These are phyloP conservation scores for Pascua guehoae DNA, from an alignment of 1,284 basidiomycete genomes.

Conservation along the genomic window DNA sequence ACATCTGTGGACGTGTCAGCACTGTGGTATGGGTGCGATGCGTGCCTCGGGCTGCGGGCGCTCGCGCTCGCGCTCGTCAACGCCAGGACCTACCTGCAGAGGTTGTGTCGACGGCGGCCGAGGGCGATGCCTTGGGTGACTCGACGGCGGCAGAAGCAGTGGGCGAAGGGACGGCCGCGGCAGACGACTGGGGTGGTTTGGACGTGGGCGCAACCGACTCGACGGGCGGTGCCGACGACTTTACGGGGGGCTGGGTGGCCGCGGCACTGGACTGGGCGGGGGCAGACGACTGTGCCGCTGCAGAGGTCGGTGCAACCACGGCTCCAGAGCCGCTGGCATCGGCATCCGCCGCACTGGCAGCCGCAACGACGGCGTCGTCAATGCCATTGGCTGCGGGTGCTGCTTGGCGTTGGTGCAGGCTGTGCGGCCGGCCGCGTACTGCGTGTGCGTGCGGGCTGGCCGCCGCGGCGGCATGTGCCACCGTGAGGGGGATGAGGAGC, in stretches of 20 bases:
- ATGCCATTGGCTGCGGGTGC: neutral
- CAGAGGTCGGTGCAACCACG: neutral
- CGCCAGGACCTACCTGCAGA: neutral
- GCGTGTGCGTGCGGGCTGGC: neutral
- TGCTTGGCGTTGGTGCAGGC: neutral
- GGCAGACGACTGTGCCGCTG: neutral
- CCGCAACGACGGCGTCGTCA: neutral
- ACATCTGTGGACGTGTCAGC: neutral
- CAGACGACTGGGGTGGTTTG: neutral
- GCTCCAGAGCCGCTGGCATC: neutral
- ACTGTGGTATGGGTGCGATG: no score
- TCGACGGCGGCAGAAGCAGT: neutral
- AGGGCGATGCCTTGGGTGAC: neutral
- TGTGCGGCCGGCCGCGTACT: neutral
- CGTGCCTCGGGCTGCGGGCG: no score
- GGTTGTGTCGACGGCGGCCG: neutral
- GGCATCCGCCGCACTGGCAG: neutral
- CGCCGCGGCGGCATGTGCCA: neutral
- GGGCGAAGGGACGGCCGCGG: neutral
- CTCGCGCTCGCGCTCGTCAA: no score
- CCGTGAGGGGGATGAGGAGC: neutral
- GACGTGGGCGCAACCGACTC: neutral
- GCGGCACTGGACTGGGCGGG: neutral
- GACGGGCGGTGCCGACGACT: neutral
- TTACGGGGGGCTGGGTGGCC: neutral